A percentile compares a stretch with the other conserved stretches of the same genome.
Conservation (phyloP, 1,284 basidiomycete species). For the Abortiporus biennis region DNA sequence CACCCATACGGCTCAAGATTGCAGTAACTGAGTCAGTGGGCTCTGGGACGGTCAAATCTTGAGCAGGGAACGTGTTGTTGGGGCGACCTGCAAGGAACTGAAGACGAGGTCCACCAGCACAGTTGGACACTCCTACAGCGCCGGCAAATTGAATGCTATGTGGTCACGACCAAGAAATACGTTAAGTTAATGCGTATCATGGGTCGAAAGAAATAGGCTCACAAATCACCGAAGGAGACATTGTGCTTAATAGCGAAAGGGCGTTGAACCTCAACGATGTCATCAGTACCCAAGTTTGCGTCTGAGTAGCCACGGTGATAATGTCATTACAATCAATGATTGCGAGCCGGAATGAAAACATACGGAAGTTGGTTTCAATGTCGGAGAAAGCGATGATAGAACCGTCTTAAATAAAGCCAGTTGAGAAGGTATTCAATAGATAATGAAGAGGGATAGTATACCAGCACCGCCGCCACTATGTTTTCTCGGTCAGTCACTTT, state of each 20-base stretch:
- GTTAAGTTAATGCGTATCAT: neutral
- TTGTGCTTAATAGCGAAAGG: slow-evolving; percentile 28
- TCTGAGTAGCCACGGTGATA: slow-evolving; percentile 8
- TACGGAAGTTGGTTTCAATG: slow-evolving; percentile 26
- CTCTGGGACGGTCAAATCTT: slow-evolving; percentile 26
- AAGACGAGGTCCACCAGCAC: slow-evolving; percentile 28
- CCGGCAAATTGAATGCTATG: slow-evolving; percentile 35
- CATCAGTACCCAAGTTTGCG: slow-evolving; percentile 28
- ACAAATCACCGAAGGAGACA: slow-evolving; percentile 35
- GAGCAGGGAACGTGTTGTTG: slow-evolving; percentile 23
- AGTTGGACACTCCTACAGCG: slow-evolving; percentile 33
- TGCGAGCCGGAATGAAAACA: slow-evolving; percentile 5
- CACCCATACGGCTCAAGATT: slow-evolving; percentile 30
- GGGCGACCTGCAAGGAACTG: slow-evolving; percentile 30
- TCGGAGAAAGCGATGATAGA: slow-evolving; percentile 29
- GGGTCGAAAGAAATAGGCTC: slow-evolving; percentile 3
- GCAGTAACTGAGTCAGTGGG: slow-evolving; percentile 23
- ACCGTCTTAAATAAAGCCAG: slow-evolving; percentile 24
- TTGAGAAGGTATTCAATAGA: slow-evolving; percentile 4
- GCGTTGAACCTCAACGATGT: slow-evolving; percentile 27
- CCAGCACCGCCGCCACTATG: slow-evolving; percentile 23
- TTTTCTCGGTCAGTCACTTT: too few species aligned
- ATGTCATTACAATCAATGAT: neutral
- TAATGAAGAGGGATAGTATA: slow-evolving; percentile 1
- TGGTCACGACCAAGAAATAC: slow-evolving; percentile 1